Evolutionary conservation across 305 asterid species (phyloP).

Genomic region (Galium porrigens): DNA sequence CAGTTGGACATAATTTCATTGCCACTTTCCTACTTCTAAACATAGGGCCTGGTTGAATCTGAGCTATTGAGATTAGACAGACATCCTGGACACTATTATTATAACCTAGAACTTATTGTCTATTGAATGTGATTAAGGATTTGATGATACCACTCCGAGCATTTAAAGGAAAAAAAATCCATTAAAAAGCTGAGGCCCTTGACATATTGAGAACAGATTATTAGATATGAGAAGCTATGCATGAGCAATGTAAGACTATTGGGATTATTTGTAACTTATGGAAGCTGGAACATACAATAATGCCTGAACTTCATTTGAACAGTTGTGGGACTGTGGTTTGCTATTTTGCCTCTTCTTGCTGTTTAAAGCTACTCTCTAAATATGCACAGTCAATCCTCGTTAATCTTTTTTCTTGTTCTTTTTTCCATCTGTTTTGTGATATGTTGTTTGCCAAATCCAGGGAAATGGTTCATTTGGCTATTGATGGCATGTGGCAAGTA

Average conservation of each 20-base stretch:
- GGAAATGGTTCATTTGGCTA: slow-evolving; percentile 99
- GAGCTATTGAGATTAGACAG: background rate
- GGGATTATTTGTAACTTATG: background rate
- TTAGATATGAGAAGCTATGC: background rate
- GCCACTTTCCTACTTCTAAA: slow-evolving; percentile 2
- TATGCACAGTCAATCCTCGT: background rate
- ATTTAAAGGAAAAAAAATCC: background rate
- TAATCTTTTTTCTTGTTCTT: background rate
- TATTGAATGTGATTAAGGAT: background rate
- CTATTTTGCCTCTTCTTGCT: background rate
- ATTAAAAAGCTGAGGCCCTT: background rate
- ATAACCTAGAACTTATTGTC: background rate
- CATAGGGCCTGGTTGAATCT: background rate
- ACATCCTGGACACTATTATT: background rate
- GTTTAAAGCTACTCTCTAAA: background rate
- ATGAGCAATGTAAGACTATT: background rate
- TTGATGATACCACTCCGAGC: background rate
- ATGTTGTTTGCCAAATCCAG: slow-evolving; percentile 29
- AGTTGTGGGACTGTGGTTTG: background rate
- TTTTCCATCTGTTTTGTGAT: background rate
- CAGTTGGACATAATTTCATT: background rate
- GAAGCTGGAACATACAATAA: background rate
- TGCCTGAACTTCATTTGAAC: background rate
- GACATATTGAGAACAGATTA: background rate
- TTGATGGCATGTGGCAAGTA: slow-evolving; percentile 99